Evolutionary conservation across 2,329 filamentous ascomycete genomes (phyloP).

Genomic region (Aspergillus sp.): DNA sequence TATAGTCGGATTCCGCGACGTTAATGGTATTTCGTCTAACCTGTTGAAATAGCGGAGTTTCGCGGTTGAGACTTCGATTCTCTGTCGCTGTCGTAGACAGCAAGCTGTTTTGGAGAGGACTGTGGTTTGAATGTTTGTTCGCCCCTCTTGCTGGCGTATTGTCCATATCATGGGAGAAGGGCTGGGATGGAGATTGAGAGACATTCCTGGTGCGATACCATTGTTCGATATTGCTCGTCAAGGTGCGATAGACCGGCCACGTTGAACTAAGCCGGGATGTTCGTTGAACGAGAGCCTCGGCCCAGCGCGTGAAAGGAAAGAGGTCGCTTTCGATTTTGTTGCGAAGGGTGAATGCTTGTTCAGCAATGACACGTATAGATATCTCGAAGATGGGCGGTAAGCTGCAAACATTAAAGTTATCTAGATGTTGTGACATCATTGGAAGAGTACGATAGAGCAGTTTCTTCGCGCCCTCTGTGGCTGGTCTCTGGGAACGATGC

Average conservation of each 20-base stretch:
- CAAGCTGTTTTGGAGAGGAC: conserved; percentile 2
- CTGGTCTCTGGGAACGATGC: conserved; percentile 32
- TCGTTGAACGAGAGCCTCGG: conserved; percentile 33
- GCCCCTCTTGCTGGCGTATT: not conserved
- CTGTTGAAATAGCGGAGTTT: conserved; percentile 14
- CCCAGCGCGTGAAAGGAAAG: conserved; percentile 38
- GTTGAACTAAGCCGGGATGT: conserved; percentile 24
- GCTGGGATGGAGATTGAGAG: conserved; percentile 5
- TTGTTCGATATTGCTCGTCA: conserved; percentile 30
- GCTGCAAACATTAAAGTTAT: conserved; percentile 38
- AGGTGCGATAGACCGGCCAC: conserved; percentile 37
- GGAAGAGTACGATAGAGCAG: conserved; percentile 36
- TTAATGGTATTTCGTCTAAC: conserved; percentile 12
- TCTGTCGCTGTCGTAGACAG: conserved; percentile 7
- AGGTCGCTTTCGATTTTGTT: conserved; percentile 29
- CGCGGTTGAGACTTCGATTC: conserved; percentile 2
- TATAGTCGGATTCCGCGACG: conserved; percentile 22
- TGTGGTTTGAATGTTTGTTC: not conserved
- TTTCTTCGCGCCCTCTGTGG: conserved; percentile 37
- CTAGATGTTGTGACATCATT: conserved; percentile 37
- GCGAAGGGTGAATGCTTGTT: conserved; percentile 33
- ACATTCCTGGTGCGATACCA: conserved; percentile 26
- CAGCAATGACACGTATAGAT: conserved; percentile 34
- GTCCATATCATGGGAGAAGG: conserved; percentile 11
- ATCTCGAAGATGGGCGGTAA: conserved; percentile 41